These are phyloP conservation scores for Metschnikowia arizonensis DNA, from an alignment of 805 yeast genomes.

Conservation along the genomic window DNA sequence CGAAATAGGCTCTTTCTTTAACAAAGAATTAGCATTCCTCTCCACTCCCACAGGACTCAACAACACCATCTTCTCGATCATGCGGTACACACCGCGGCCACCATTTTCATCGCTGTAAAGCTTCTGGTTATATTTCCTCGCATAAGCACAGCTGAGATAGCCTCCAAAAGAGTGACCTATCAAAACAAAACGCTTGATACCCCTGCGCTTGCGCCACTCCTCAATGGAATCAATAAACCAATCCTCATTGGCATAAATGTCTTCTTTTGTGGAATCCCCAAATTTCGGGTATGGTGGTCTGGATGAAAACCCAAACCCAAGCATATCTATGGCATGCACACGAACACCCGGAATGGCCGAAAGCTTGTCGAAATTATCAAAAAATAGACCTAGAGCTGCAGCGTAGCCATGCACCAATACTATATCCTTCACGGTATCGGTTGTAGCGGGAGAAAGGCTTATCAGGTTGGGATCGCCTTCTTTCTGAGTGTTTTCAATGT, in stretches of 20 bases:
- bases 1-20: conserved; percentile 18
- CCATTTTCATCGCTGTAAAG: conserved; percentile 19
- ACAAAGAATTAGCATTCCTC: conserved; percentile 29
- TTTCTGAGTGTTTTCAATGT: conserved; percentile 45
- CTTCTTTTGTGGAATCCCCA: conserved; percentile 28
- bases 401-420: conserved; percentile 92
- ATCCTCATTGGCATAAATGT: conserved; percentile 35
- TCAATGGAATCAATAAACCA: conserved; percentile 44
- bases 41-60: conserved; percentile 45
- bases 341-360: conserved; percentile 49
- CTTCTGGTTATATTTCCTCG: conserved; percentile 36
- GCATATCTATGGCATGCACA: conserved; percentile 65
- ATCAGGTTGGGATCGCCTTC: conserved; percentile 23
- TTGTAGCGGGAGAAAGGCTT: conserved; percentile 1
- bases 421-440: conserved; percentile 40
- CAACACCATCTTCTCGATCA: conserved; percentile 37
- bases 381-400: conserved; percentile 80
- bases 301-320: conserved; percentile 69
- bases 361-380: conserved; percentile 57
- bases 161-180: conserved; percentile 47
- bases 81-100: conserved; percentile 12
- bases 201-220: conserved; percentile 38
- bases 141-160: conserved; percentile 40
- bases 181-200: conserved; percentile 32
- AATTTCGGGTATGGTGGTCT: conserved; percentile 45